Evolutionary conservation across 2,329 filamentous ascomycete genomes (phyloP).

Genomic region (Aspergillus spinulosporus): DNA sequence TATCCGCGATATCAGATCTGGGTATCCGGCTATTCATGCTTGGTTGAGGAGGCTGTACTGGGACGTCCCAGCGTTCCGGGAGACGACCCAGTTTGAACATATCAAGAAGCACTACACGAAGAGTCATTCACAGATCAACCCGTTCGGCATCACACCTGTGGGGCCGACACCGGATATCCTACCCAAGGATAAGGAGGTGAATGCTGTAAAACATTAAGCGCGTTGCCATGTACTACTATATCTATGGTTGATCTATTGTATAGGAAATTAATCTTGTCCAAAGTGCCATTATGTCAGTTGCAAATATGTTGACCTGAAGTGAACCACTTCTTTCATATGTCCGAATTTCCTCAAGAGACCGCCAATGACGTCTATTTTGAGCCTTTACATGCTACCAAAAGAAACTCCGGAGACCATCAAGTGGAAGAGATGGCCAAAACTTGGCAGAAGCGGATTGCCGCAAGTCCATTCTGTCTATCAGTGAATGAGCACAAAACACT

Average conservation of each 20-base stretch:
- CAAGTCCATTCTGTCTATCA: neutral
- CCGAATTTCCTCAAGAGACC: too few relatives aligned
- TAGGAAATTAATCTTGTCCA: too few relatives aligned
- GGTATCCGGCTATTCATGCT: slow-evolving; percentile 75
- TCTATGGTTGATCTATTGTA: neutral
- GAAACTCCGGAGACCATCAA: too few relatives aligned
- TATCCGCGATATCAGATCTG: slow-evolving; percentile 76
- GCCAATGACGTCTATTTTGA: too few relatives aligned
- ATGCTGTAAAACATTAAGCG: slow-evolving; percentile 13
- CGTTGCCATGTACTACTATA: neutral
- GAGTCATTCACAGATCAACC: slow-evolving; percentile 66
- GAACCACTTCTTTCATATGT: too few relatives aligned
- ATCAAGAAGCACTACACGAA: slow-evolving; percentile 81
- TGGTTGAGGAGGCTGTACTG: slow-evolving; percentile 87
- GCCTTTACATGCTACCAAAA: too few relatives aligned
- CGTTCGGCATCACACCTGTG: slow-evolving; percentile 74
- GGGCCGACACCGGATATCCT: slow-evolving; percentile 83
- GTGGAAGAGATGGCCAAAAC: too few relatives aligned
- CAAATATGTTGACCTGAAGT: too few relatives aligned
- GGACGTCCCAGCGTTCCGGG: slow-evolving; percentile 72
- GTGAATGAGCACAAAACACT: neutral
- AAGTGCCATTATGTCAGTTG: too few relatives aligned
- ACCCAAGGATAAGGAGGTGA: slow-evolving; percentile 74
- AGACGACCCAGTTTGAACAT: slow-evolving; percentile 89
- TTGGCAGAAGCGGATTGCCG: too few relatives aligned